Evolutionary conservation across 116 monocot genomes (phyloP), one percentile per base, ranked within the genome.

Genomic region (Cymodocea nodosa): DNA sequence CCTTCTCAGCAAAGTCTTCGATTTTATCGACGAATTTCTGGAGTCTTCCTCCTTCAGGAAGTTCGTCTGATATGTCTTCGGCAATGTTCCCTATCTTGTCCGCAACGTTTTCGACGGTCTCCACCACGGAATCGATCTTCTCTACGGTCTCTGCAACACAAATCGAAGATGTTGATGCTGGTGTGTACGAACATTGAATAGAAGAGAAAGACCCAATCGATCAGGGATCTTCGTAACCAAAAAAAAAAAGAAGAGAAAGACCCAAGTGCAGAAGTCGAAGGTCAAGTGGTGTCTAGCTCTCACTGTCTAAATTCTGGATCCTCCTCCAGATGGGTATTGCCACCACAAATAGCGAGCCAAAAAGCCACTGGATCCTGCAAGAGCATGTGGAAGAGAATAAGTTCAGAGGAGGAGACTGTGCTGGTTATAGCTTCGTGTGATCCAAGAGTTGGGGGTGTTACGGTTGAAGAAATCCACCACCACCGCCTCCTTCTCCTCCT

Each of bases 21-120:
- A 65, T 14, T 14, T 51, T 65, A 13, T 39, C 18, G 62, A 40
- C 62, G 2, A 40, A 36, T 2, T 62, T 0, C 44, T 62, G 16
- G 19, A 62, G 16, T 16, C 62, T 35, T 2, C 62, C 39, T 12
- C 50, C 65, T 0, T 65, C 65, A 51, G 65, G 65, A 25, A 65
- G 65, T 14, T 65, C 65, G 14, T 65, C 65, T 4, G 65, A 50
- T 14, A 65, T 65, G 40, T 65, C 65, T 65, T 23, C 44, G 40
- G 65, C 65, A 4, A 65, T 25, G 15, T 65, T 22, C 23, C 51
- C 65, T 23, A 65, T 19, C 49, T 30, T 65, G 20, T 51, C 65
- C 25, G 65, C 65, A 25, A 50, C 15, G 0, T 18, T 13, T 30
- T 65, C 65, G n/a, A 65, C 23, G 15, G 16, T 65, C 23, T 65